Percentiles rank a stretch among this genome's conserved stretches.
Conservation (phyloP, 108 stramenopile species). For the Nitzschia sp. region DNA sequence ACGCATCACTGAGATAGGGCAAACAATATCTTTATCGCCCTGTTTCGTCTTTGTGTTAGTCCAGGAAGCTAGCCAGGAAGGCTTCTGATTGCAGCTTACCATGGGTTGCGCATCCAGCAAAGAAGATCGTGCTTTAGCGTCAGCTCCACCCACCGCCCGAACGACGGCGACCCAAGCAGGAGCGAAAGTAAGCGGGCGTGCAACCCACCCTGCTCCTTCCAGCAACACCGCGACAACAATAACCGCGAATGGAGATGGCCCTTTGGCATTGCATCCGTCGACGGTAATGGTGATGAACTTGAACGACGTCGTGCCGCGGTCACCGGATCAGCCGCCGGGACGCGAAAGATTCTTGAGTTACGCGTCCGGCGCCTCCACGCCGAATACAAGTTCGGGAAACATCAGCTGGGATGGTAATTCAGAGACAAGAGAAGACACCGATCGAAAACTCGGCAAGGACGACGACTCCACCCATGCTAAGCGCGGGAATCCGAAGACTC, state of each 20-base stretch:
- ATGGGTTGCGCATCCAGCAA: conserved; percentile 29
- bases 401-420: conserved; percentile 26
- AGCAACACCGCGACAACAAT: neutral
- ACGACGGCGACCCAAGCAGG: too few relatives aligned
- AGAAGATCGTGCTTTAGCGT: conserved; percentile 4
- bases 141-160: conserved; percentile 1
- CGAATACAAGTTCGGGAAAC: conserved; percentile 35
- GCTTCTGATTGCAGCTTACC: neutral
- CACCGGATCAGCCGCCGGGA: neutral
- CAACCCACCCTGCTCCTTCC: neutral
- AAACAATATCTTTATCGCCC: too few relatives aligned
- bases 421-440: conserved; percentile 15
- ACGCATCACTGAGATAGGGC: too few relatives aligned
- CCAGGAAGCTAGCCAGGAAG: too few relatives aligned
- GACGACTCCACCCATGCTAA: neutral
- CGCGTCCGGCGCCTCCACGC: conserved; percentile 49
- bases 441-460: neutral
- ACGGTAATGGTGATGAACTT: conserved; percentile 3
- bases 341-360: conserved; percentile 32
- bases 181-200: too few relatives aligned
- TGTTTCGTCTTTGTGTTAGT: too few relatives aligned
- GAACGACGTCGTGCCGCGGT: conserved; percentile 26
- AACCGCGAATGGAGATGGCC: neutral
- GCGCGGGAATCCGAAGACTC: conserved; percentile 25
- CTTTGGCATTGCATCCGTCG: too few relatives aligned